Evolutionary conservation across 805 yeast species (phyloP), one percentile per base, ranked within the genome.

Genomic region (Ascoidea rubescens): DNA sequence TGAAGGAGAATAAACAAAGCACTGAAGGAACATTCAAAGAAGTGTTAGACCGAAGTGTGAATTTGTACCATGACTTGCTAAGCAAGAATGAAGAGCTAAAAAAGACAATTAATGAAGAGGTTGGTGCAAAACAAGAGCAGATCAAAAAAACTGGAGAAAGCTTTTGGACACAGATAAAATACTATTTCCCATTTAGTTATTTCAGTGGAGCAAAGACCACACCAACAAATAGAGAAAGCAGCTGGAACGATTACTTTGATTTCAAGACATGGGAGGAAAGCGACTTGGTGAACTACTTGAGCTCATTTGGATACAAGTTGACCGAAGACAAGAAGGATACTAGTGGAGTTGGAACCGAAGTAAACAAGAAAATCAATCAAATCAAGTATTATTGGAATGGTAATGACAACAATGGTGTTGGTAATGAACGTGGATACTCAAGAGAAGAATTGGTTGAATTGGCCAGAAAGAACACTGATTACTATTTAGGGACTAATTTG

Each of bases 11-110:
- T 49, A 32, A 45, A 44, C 7, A 51, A 32, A 37, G 48, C 32
- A 49, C 51, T n/a, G 53, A 53, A 46, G 50, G 58, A 57, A 21
- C 60, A 62, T 51, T 68, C 66, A 53, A 64, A 64, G 57, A 68
- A 60, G 14, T 66, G 53, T 28, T 61, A 60, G 48, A 57, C 54
- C n/a, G 64, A 6, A 53, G 53, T 5, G 21, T 33, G 14, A 47
- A 47, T 7, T 33, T 51, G 1, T 50, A 50, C 31, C 28, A 50
- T 2, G 48, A 44, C 4, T 28, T 42, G 6, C 14, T 37, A 37
- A 37, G 14, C 8, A 37, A 37, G 14, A 14, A 8, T 37, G 43
- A 37, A 37, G 43, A 37, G 14, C 2, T 37, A 2, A 37, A 37
- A 37, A 37, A 37, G 8, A 14, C 8, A 37, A 14, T 14, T 37